phyloP scores from a whole-genome alignment of 2,329 filamentous ascomycete species.

The Colletotrichum lentis region DNA sequence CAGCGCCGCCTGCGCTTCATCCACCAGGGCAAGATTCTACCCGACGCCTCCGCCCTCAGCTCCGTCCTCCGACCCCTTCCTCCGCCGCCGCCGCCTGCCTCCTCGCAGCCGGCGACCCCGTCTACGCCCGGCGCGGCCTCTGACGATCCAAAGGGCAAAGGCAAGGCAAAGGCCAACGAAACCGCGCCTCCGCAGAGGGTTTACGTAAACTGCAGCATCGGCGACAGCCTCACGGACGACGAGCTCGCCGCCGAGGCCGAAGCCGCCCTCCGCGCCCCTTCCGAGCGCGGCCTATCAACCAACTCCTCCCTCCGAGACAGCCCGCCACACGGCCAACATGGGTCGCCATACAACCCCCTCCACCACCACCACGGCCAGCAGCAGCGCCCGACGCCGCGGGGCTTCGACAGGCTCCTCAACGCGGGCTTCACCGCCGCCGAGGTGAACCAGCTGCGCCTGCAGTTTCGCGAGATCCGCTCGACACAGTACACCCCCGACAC shows the following conservation, averaged over 20 bases:
- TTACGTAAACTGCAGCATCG: constrained; percentile 94
- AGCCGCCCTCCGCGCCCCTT: constrained; percentile 47
- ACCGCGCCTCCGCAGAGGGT: constrained; percentile 62
- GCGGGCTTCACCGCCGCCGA: constrained; percentile 85
- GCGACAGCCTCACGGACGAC: constrained; percentile 71
- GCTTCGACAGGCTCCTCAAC: constrained; percentile 85
- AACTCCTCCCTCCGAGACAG: constrained; percentile 10
- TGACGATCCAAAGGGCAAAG: constrained; percentile 61
- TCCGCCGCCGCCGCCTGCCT: constrained; percentile 58
- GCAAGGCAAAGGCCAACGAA: constrained; percentile 69
- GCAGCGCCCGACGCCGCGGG: constrained; percentile 56
- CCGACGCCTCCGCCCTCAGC: constrained; percentile 74
- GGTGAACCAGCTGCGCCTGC: constrained; percentile 82
- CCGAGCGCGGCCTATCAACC: constrained; percentile 31
- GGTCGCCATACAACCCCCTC: background rate
- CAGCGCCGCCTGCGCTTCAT: constrained; percentile 85
- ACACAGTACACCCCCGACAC: constrained; percentile 86
- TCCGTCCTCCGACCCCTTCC: constrained; percentile 71
- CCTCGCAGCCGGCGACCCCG: constrained; percentile 58
- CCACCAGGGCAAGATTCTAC: constrained; percentile 84
- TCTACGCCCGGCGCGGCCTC: constrained; percentile 16
- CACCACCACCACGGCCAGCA: background rate
- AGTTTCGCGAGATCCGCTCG: constrained; percentile 87
- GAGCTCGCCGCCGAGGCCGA: constrained; percentile 76
- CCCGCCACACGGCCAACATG: constrained; percentile 10